phyloP scores from a whole-genome alignment of 306 rosid genomes.

The Arachis hypogaea region DNA sequence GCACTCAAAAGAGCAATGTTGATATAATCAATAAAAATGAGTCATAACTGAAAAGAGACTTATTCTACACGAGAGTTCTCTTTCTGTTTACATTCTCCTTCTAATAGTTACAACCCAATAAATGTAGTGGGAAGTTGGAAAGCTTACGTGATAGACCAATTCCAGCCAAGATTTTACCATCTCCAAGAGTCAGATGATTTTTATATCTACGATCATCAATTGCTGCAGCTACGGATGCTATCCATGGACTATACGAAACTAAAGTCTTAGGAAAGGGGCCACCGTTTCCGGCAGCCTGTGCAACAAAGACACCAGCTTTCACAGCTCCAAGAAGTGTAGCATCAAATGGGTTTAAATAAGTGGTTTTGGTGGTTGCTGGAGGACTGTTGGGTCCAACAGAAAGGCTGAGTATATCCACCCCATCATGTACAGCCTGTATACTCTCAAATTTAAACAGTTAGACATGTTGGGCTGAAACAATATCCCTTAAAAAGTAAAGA shows the following conservation, averaged over 20 bases:
- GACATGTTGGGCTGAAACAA: slow-evolving; percentile 29
- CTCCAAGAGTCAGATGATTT: slow-evolving; percentile 86
- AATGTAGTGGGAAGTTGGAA: slow-evolving; percentile 35
- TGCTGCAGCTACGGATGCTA: slow-evolving; percentile 93
- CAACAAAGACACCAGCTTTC: slow-evolving; percentile 99
- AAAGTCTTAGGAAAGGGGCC: slow-evolving; percentile 96
- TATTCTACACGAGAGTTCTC: not conserved
- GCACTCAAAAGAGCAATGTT: slow-evolving; percentile 20
- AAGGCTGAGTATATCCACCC: slow-evolving; percentile 97
- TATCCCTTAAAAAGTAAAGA: slow-evolving; percentile 1
- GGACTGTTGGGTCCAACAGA: slow-evolving; percentile 99
- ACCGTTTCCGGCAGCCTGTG: slow-evolving; percentile 98
- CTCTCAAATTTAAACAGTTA: slow-evolving; percentile 34
- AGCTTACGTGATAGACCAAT: slow-evolving; percentile 94
- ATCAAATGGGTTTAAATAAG: slow-evolving; percentile 93
- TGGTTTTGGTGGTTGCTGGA: slow-evolving; percentile 84
- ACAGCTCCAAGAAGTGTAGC: slow-evolving; percentile 98
- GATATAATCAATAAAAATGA: not conserved
- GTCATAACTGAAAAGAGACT: slow-evolving; percentile 13
- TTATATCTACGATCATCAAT: slow-evolving; percentile 99
- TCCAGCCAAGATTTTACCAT: slow-evolving; percentile 88
- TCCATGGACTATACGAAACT: slow-evolving; percentile 99
- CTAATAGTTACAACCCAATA: slow-evolving; percentile 1
- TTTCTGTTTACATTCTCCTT: slow-evolving; percentile 10
- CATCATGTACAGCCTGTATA: slow-evolving; percentile 96